Base-by-base conservation (phyloP, 2,329 filamentous ascomycete genomes). In the Juglanconis oblonga region DNA sequence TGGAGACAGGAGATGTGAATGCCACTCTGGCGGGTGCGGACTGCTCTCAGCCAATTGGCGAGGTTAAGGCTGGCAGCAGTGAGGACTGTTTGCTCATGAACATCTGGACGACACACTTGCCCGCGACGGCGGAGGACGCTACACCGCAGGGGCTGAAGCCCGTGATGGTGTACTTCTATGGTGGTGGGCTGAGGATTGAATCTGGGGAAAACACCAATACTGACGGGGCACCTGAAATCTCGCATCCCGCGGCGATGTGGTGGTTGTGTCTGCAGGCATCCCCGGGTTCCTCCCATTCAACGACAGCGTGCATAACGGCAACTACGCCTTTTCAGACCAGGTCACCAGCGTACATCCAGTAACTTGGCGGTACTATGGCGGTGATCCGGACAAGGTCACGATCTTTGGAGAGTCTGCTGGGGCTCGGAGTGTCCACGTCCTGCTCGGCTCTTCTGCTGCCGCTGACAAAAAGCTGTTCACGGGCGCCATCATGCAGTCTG, bases 141-240 rank as follows among this genome's bases (percentile, higher is more conserved):
- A 44, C 56, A 7, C 71, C 60, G 48, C 62, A 68, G 32, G 9
- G n/a, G 38, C 71, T 78, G 1, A 78, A 77, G 60, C 75, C 78
- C 2, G 78, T 80, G 11, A 76, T 80, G 71, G 68, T 81, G 24
- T 81, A 76, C 68, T 72, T 80, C 31, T 75, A 79, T 56, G 78
- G 78, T 13, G 77, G 78, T 7, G 75, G 71, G 1, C 74, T 78
- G 50, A 73, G 69, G 1, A 67, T 65, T 5, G 79, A 77, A 3
- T 74, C 72, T 9, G 74, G 74, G 9, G 76, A 74, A 56, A 77
- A 79, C 60, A 67, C 75, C 4, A 76, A 76, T 14, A 78, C 75
- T 32, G 78, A 79, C 64, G 76, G 77, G n/a, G 75, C 75, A 2
- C n/a, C n/a, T n/a, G n/a, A n/a, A 77, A 76, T 63, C 67, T 79